Evolutionary conservation across 2,329 filamentous ascomycete species (phyloP), one percentile per base, ranked within the genome.

Genomic region (Colletotrichum shisoi): DNA sequence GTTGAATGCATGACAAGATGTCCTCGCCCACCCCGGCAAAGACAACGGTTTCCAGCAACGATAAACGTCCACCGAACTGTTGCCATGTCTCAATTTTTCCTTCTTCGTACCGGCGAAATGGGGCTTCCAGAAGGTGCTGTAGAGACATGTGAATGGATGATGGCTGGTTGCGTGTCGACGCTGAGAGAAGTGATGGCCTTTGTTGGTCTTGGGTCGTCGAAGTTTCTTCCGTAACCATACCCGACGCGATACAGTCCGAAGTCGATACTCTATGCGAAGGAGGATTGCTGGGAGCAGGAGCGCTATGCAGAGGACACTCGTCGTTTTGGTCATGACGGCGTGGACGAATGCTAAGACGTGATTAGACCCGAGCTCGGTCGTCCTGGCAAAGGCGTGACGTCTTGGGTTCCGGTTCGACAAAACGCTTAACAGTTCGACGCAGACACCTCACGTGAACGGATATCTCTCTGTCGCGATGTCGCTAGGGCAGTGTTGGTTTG

Each of bases 81-180:
- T 56, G 48, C 49, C 49, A 27, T 65, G 61, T 64, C 49, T 68
- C 56, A 54, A 40, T 17, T n/a, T 67, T 67, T 63, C 39, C 44
- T 65, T 60, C 8, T 34, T 60, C 64, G 19, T 37, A n/a, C 13
- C 15, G 21, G 53, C 21, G n/a, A 34, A 34, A 12, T 40, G 54
- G 24, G 49, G 49, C 61, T 56, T 53, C 53, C 37, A 40, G 19
- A 52, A 61, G 49, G 49, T 54, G 54, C 58, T 60, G 24, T 27
- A 54, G 37, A 51, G 37, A 19, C 57, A 27, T 54, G 48, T 39
- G 19, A 56, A 56, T 19, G 19, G 49, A 58, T 59, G 61, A 58
- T 59, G 49, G 64, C 49, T 64, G 54, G 60, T 53, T 48, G 46
- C 46, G 40, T 42, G 46, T 53, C 34, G 48, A 31, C 39, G 45